These are phyloP conservation scores for Tilletia horrida DNA, from an alignment of 1,284 basidiomycete species.

Conservation along the genomic window DNA sequence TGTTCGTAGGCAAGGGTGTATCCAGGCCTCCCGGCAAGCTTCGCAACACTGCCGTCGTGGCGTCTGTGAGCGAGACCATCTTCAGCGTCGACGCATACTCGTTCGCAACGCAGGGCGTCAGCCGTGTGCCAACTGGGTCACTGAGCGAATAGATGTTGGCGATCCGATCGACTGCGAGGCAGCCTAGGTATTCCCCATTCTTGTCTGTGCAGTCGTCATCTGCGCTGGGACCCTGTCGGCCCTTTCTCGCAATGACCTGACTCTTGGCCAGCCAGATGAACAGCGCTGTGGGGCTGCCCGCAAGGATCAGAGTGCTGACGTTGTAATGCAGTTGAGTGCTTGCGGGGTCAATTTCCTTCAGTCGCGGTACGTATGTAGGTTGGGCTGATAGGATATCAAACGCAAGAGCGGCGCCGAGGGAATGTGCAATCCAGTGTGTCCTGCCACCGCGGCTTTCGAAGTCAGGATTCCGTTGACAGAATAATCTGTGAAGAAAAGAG, in stretches of 20 bases:
- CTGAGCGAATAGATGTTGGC: conserved; percentile 62
- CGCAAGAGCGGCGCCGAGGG: conserved; percentile 61
- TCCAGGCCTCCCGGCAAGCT: conserved; percentile 24
- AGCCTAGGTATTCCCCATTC: conserved; percentile 3
- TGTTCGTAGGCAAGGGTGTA: conserved; percentile 19
- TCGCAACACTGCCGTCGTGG: conserved; percentile 27
- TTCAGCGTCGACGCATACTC: conserved; percentile 39
- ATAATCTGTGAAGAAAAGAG: conserved; percentile 44
- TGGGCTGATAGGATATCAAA: conserved; percentile 62
- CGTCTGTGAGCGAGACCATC: conserved; percentile 32
- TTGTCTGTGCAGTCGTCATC: conserved; percentile 11
- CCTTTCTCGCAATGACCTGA: conserved; percentile 60
- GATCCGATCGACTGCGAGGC: conserved; percentile 33
- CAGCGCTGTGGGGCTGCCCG: conserved; percentile 61
- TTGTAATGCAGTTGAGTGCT: conserved; percentile 53
- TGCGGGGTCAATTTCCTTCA: conserved; percentile 17
- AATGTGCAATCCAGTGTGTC: conserved; percentile 57
- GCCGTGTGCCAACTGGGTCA: conserved; percentile 59
- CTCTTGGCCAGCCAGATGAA: conserved; percentile 61
- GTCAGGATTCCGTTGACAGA: conserved; percentile 60
- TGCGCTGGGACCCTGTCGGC: conserved; percentile 57
- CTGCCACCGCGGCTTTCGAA: conserved; percentile 57
- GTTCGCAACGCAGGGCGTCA: conserved; percentile 56
- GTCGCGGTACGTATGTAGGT: conserved; percentile 57
- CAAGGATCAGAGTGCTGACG: conserved; percentile 59